Conservation (phyloP, 2,329 filamentous ascomycete genomes). For the Paramyrothecium sp. region DNA sequence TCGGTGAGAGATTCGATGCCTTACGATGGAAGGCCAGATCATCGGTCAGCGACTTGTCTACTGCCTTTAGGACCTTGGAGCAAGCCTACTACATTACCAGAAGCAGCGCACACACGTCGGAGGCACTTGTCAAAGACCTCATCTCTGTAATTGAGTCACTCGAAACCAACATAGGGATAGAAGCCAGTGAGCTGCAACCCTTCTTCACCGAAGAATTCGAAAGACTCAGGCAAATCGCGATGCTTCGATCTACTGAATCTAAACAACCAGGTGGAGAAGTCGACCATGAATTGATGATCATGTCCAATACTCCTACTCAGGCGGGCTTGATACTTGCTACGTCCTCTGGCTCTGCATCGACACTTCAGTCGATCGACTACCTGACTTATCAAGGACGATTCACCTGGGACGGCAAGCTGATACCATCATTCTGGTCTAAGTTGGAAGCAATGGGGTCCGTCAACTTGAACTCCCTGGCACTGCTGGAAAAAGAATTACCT, state of each 20-base stretch:
- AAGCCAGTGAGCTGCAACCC: slow-evolving; percentile 40
- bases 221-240: slow-evolving; percentile 49
- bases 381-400: slow-evolving; percentile 38
- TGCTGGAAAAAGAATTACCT: slow-evolving; percentile 65
- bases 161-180: slow-evolving; percentile 42
- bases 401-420: slow-evolving; percentile 38
- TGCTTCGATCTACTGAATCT: slow-evolving; percentile 32
- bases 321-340: slow-evolving; percentile 29
- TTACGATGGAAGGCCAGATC: slow-evolving; percentile 58
- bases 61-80: slow-evolving; percentile 52
- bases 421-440: slow-evolving; percentile 51
- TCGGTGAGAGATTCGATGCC: slow-evolving; percentile 59
- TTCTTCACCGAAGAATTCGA: slow-evolving; percentile 58
- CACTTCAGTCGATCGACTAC: slow-evolving; percentile 47
- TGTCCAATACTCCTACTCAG: slow-evolving; percentile 41
- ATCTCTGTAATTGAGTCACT: slow-evolving; percentile 50
- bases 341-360: slow-evolving; percentile 32
- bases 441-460: slow-evolving; percentile 51
- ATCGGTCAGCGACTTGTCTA: slow-evolving; percentile 49
- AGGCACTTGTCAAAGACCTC: slow-evolving; percentile 48
- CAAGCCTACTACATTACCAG: slow-evolving; percentile 57
- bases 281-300: slow-evolving; percentile 41
- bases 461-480: slow-evolving; percentile 57
- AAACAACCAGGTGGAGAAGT: background rate
- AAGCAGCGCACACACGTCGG: slow-evolving; percentile 34